phyloP scores from a whole-genome alignment of 2,329 filamentous ascomycete genomes.

The Pseudogymnoascus sp. region DNA sequence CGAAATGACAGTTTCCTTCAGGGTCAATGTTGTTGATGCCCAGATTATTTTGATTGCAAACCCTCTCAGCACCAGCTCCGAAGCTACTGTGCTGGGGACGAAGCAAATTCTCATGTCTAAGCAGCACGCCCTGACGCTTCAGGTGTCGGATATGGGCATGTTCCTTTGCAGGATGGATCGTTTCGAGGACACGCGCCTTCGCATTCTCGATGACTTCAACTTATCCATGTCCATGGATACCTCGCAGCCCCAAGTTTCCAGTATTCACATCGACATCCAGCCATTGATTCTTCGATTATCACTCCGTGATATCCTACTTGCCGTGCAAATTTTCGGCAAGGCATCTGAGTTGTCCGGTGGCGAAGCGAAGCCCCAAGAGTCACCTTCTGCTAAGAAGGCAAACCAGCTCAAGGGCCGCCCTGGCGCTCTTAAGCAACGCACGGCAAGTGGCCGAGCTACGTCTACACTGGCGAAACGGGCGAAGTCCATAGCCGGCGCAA shows the following conservation, averaged over 20 bases:
- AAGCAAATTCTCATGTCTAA: slow-evolving; percentile 90
- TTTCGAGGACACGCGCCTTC: slow-evolving; percentile 81
- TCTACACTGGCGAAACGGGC: slow-evolving; percentile 43
- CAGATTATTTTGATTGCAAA: slow-evolving; percentile 97
- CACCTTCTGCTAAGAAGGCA: slow-evolving; percentile 45
- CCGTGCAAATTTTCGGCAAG: slow-evolving; percentile 83
- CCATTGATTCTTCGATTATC: slow-evolving; percentile 86
- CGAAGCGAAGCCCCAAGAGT: slow-evolving; percentile 42
- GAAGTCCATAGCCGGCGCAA: slow-evolving; percentile 26
- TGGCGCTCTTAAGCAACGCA: slow-evolving; percentile 43
- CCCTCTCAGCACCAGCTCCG: slow-evolving; percentile 78
- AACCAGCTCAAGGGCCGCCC: slow-evolving; percentile 37
- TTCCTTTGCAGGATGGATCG: slow-evolving; percentile 98
- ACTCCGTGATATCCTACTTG: slow-evolving; percentile 86
- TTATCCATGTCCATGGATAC: slow-evolving; percentile 80
- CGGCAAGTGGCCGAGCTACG: slow-evolving; percentile 48
- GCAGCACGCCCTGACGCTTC: slow-evolving; percentile 87
- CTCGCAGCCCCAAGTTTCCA: slow-evolving; percentile 56
- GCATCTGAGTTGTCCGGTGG: slow-evolving; percentile 77
- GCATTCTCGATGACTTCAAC: slow-evolving; percentile 95
- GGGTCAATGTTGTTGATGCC: slow-evolving; percentile 89
- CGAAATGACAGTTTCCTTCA: slow-evolving; percentile 70
- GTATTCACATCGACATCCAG: slow-evolving; percentile 80
- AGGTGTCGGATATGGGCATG: slow-evolving; percentile 93
- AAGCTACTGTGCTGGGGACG: slow-evolving; percentile 90